phyloP scores from a whole-genome alignment of 441 rosid genomes.

The California macrophylla region DNA sequence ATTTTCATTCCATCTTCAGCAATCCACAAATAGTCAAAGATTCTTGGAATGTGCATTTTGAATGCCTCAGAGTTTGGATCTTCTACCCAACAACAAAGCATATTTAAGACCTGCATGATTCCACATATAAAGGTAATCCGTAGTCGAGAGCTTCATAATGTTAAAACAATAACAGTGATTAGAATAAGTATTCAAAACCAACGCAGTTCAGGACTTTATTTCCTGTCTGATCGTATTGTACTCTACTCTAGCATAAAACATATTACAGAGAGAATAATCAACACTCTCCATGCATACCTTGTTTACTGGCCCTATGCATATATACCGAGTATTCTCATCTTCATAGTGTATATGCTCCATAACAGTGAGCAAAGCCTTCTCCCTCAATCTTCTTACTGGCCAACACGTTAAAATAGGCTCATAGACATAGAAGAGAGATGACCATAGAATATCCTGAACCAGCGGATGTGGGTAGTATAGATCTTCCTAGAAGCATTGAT shows the following conservation, averaged over 20 bases:
- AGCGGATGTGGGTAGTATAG: conserved; percentile 50
- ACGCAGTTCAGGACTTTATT: background rate
- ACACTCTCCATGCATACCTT: conserved; percentile 43
- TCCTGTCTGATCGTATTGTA: background rate
- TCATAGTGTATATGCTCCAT: conserved; percentile 85
- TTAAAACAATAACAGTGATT: background rate
- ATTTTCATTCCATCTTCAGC: conserved; percentile 99
- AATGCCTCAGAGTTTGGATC: conserved; percentile 93
- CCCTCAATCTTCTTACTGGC: conserved; percentile 83
- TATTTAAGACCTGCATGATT: conserved; percentile 59
- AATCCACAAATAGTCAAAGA: conserved; percentile 75
- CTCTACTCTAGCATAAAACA: background rate
- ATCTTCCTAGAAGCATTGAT: conserved; percentile 44
- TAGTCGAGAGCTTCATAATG: background rate
- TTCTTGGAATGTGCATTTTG: conserved; percentile 79
- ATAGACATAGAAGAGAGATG: conserved; percentile 29
- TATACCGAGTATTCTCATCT: conserved; percentile 78
- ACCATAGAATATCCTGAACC: conserved; percentile 58
- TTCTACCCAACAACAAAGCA: conserved; percentile 98
- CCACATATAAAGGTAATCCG: conserved; percentile 45
- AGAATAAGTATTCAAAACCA: background rate
- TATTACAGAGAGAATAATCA: background rate
- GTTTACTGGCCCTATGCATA: conserved; percentile 93
- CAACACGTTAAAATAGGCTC: conserved; percentile 66
- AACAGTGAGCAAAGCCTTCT: conserved; percentile 47